Evolutionary conservation across 2,329 filamentous ascomycete genomes (phyloP).

Genomic region (Monilinia fructigena): DNA sequence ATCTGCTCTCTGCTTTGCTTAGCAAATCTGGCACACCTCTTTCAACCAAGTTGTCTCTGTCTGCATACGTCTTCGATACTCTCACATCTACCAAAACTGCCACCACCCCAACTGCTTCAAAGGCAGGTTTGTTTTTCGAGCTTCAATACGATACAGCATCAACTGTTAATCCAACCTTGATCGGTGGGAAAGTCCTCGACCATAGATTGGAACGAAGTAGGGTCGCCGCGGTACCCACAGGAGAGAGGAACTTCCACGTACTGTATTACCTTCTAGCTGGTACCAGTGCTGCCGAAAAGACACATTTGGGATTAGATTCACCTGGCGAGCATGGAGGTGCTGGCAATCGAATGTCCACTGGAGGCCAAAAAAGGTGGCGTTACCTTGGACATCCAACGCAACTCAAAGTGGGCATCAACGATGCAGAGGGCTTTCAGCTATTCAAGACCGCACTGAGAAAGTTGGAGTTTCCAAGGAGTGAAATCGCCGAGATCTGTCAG

Average conservation of each 20-base stretch:
- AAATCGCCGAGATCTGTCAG: constrained; percentile 97
- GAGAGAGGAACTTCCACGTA: constrained; percentile 94
- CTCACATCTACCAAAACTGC: constrained; percentile 96
- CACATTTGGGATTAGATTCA: constrained; percentile 66
- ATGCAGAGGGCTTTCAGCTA: constrained; percentile 90
- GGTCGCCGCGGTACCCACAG: constrained; percentile 87
- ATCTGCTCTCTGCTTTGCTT: constrained; percentile 80
- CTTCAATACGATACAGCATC: constrained; percentile 93
- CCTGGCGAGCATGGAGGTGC: constrained; percentile 37
- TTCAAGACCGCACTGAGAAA: constrained; percentile 96
- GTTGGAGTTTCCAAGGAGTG: constrained; percentile 86
- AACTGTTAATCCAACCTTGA: constrained; percentile 77
- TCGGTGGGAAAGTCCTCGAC: constrained; percentile 92
- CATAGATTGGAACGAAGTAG: constrained; percentile 90
- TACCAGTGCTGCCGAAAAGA: constrained; percentile 85
- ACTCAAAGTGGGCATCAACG: constrained; percentile 95
- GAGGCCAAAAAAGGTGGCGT: constrained; percentile 79
- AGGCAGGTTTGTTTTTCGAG: constrained; percentile 92
- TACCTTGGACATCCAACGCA: constrained; percentile 96
- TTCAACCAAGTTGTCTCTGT: constrained; percentile 88
- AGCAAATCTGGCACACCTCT: constrained; percentile 89
- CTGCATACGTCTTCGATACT: constrained; percentile 92
- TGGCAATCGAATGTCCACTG: constrained; percentile 51
- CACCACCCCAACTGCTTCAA: constrained; percentile 92
- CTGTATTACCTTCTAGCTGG: constrained; percentile 94